These are phyloP conservation scores for Cinchona pubescens DNA, from an alignment of 257 asterid species.

Conservation along the genomic window DNA sequence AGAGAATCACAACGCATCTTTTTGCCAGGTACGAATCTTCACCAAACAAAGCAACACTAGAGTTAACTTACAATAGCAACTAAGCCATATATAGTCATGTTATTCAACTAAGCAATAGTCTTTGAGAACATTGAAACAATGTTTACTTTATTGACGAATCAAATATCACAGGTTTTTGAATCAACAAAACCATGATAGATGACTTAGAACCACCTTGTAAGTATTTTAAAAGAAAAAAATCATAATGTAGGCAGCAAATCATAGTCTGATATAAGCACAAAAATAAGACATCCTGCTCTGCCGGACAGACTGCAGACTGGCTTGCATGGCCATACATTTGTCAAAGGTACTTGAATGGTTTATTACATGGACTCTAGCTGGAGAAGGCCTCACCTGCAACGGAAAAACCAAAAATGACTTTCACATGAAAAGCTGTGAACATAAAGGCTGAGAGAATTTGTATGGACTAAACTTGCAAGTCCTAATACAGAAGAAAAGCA, in stretches of 20 bases:
- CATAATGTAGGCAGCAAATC: constrained; percentile 3
- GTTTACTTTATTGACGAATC: constrained; percentile 22
- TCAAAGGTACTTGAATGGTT: constrained; percentile 1
- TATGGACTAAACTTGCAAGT: not conserved
- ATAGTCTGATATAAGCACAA: constrained; percentile 10
- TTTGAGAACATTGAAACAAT: not conserved
- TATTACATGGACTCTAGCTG: constrained; percentile 9
- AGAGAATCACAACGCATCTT: too few species aligned
- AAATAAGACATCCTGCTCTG: not conserved
- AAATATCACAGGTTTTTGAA: not conserved
- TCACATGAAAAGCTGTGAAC: not conserved
- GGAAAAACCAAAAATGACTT: not conserved
- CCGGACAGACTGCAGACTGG: not conserved
- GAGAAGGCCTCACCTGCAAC: constrained; percentile 4
- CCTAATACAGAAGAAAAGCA: not conserved
- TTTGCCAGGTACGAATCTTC: not conserved
- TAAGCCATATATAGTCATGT: not conserved
- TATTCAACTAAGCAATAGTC: not conserved
- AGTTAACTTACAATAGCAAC: not conserved
- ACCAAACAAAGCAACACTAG: not conserved
- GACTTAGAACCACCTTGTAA: not conserved
- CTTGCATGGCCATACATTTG: not conserved
- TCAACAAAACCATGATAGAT: not conserved
- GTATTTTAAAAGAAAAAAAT: not conserved
- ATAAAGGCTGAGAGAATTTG: not conserved